phyloP scores from a whole-genome alignment of 1,284 basidiomycete genomes.

The Hemileia vastatrix region DNA sequence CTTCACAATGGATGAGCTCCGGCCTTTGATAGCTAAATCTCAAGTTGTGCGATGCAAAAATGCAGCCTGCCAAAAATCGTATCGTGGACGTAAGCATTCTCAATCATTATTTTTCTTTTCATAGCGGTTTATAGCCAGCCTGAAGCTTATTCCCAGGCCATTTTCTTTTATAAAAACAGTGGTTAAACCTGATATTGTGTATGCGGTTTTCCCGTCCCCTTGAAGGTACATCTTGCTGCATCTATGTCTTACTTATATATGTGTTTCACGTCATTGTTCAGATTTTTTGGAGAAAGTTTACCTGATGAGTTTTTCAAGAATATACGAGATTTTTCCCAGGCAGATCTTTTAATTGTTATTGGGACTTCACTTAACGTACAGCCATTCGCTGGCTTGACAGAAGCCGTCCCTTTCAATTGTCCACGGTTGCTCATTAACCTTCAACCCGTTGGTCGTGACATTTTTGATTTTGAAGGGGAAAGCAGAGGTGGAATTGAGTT shows the following conservation, averaged over 20 bases:
- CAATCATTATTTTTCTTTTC: background rate
- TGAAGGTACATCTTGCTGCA: background rate
- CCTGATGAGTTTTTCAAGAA: slow-evolving; percentile 37
- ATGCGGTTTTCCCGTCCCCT: background rate
- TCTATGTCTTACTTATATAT: background rate
- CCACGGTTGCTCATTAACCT: slow-evolving; percentile 52
- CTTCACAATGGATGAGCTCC: slow-evolving; percentile 62
- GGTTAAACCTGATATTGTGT: slow-evolving; percentile 44
- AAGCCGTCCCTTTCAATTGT: slow-evolving; percentile 45
- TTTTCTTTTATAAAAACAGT: slow-evolving; percentile 20
- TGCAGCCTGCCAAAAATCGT: slow-evolving; percentile 24
- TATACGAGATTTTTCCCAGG: slow-evolving; percentile 48
- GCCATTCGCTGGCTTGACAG: slow-evolving; percentile 51
- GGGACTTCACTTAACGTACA: slow-evolving; percentile 73
- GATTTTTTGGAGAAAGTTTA: slow-evolving; percentile 34
- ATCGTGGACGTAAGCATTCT: background rate
- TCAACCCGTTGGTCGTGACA: slow-evolving; percentile 48
- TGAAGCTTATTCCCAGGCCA: background rate
- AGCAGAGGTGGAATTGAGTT: slow-evolving; percentile 17
- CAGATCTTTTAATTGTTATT: slow-evolving; percentile 80
- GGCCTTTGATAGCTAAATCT: slow-evolving; percentile 53
- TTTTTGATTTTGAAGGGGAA: slow-evolving; percentile 26
- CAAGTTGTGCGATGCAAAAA: slow-evolving; percentile 32
- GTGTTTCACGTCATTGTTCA: background rate
- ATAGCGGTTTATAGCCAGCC: background rate